Base-by-base conservation (phyloP, 2,329 filamentous ascomycete genomes). In the Fusarium equiseti region DNA sequence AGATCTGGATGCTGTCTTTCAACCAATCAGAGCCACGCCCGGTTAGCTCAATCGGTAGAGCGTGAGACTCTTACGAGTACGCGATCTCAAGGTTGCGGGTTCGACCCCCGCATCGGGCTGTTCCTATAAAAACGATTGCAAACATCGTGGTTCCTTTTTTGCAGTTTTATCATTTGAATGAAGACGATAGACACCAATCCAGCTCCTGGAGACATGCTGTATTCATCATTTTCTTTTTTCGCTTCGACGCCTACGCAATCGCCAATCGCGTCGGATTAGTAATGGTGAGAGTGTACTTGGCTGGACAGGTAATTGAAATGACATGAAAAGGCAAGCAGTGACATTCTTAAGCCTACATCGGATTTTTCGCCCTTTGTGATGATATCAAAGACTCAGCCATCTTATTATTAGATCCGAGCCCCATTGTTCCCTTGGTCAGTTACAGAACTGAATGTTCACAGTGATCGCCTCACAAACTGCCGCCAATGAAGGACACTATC, bases 1-100 rank as follows among this genome's bases (percentile, higher is more conserved):
- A 18, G 7, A 35, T 26, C 15, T 24, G 6, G 5, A 20, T 2
- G 2, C 12, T 1, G 4, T 20, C 6, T 31, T n/a, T n/a, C 31
- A 70, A 52, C 66, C 63, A 68, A 70, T 63, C 54, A 68, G 65
- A 68, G 58, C 31, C 79, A 80, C 78, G 77, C 78, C 77, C 79
- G 74, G 68, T 75, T 76, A 75, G 73, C 73, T 77, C 75, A 75
- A 77, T 77, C 75, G 75, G 73, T 89, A 90, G 88, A 90, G 88
- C 88, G 87, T 89, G 85, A 89, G 88, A 89, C 88, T 90, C 88
- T 86, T 86, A 86, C 12, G 71, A 76, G 74, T 75, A 68, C 75
- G 62, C 73, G 59, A 86, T 85, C 84, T 86, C 82, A 85, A 86
- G 83, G 83, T 82, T 85, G 83, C 83, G 83, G 83, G 86, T 87